A percentile compares a stretch with the other conserved stretches of the same genome.
These are phyloP conservation scores for Scedosporium apiospermum DNA, from an alignment of 2,329 filamentous ascomycete genomes.

Conservation along the genomic window DNA sequence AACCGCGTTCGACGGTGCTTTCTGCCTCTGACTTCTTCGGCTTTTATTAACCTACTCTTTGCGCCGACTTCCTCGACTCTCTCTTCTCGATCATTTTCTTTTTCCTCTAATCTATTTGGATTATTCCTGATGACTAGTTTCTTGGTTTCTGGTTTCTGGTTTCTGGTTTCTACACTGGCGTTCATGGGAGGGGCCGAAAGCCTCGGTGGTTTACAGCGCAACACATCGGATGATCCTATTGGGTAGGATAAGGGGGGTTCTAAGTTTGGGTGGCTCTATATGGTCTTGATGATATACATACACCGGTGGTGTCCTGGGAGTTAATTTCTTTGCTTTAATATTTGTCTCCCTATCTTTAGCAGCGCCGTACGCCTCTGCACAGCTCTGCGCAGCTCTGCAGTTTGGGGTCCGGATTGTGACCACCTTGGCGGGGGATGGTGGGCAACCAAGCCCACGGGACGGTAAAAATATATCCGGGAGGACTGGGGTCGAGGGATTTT, in stretches of 20 bases:
- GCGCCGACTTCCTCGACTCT: not conserved
- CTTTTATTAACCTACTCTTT: not conserved
- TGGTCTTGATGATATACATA: constrained; percentile 4
- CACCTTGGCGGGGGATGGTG: not conserved
- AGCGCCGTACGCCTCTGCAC: not conserved
- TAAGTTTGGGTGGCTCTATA: not conserved
- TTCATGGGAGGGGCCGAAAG: not conserved
- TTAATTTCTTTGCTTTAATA: constrained; percentile 1
- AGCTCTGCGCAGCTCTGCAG: too few species aligned
- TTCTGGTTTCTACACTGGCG: not conserved
- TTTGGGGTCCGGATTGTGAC: too few species aligned
- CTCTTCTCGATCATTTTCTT: not conserved
- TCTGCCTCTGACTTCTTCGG: not conserved
- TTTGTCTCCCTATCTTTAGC: not conserved
- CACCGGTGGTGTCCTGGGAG: constrained; percentile 5
- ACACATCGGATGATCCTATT: not conserved
- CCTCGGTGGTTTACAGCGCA: not conserved
- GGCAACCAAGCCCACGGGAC: not conserved
- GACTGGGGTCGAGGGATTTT: not conserved
- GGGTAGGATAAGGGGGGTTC: not conserved
- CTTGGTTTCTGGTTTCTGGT: not conserved
- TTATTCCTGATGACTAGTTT: not conserved
- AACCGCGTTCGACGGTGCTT: not conserved
- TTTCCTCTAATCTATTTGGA: not conserved
- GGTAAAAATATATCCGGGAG: not conserved